A percentile compares a stretch with the other conserved stretches of the same genome.
These are phyloP conservation scores for Trypanosoma scelopori DNA, from an alignment of 208 protist species.

Conservation along the genomic window DNA sequence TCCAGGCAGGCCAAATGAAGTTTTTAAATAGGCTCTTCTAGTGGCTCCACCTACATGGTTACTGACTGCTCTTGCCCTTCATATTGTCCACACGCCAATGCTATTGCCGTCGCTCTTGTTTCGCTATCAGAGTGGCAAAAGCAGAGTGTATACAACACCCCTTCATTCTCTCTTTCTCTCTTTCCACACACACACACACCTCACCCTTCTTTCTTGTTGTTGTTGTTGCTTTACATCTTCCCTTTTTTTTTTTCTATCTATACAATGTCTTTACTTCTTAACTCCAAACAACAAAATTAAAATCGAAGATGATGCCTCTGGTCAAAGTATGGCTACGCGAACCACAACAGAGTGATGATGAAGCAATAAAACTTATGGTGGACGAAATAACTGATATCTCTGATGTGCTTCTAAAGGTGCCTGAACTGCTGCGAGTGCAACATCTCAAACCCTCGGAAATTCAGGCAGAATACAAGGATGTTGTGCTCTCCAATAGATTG, in stretches of 20 bases:
- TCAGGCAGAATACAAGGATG: constrained; percentile 25
- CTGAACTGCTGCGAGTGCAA: constrained; percentile 26
- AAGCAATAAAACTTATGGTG: constrained; percentile 32
- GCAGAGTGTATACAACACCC: background rate
- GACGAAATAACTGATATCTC: constrained; percentile 31
- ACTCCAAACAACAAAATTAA: constrained; percentile 6
- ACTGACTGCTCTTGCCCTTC: background rate
- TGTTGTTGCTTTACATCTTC: no score
- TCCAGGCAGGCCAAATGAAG: constrained; percentile 33
- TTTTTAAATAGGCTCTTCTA: constrained; percentile 30
- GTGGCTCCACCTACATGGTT: background rate
- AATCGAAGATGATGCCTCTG: background rate
- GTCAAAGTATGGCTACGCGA: constrained; percentile 32
- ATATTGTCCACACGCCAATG: background rate
- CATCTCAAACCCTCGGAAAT: constrained; percentile 33
- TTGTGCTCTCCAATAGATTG: constrained; percentile 26
- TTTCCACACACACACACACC: constrained; percentile 8
- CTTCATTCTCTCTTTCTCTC: no score
- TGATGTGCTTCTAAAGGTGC: constrained; percentile 31
- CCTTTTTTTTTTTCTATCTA: constrained; percentile 12
- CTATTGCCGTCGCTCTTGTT: background rate
- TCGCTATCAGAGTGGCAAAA: background rate
- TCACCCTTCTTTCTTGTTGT: constrained; percentile 12
- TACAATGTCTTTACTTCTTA: constrained; percentile 9
- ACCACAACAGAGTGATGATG: constrained; percentile 33